Evolutionary conservation across 495 filamentous ascomycete genomes (phyloP).

Genomic region (Neurospora sublineolata): DNA sequence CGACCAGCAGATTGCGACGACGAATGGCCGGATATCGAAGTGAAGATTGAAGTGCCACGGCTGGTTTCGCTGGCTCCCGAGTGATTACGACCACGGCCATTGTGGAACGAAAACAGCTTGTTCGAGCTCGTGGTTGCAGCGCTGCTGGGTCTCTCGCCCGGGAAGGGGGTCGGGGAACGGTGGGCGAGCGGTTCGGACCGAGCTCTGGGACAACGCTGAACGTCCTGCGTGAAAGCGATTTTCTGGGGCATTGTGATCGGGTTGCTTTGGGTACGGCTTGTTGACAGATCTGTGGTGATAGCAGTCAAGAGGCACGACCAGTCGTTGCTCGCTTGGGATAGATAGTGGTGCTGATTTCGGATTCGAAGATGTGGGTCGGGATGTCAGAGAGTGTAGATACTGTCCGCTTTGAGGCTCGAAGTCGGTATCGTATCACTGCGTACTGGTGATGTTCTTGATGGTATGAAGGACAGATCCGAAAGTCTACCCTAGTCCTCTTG

Average conservation of each 20-base stretch:
- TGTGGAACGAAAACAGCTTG: neutral
- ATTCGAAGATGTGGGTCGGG: neutral
- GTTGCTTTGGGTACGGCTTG: neutral
- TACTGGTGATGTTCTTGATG: neutral
- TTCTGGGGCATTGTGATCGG: neutral
- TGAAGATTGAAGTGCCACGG: neutral
- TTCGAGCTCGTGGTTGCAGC: neutral
- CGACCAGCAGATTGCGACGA: neutral
- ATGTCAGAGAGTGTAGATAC: neutral
- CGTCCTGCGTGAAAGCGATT: neutral
- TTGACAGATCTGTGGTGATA: neutral
- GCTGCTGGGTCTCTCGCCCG: neutral
- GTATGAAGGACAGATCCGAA: neutral
- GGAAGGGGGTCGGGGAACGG: neutral
- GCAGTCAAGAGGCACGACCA: neutral
- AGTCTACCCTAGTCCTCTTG: neutral
- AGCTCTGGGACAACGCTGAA: neutral
- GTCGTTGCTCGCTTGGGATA: neutral
- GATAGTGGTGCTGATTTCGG: neutral
- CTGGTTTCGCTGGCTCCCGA: neutral
- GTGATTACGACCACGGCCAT: neutral
- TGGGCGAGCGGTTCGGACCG: neutral
- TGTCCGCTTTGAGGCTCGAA: neutral
- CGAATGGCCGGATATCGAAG: neutral
- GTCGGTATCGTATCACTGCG: neutral